Percentiles rank a stretch among this genome's conserved stretches.
These are phyloP conservation scores for Annulohypoxylon moriforme DNA, from an alignment of 495 filamentous ascomycete genomes.

Conservation along the genomic window DNA sequence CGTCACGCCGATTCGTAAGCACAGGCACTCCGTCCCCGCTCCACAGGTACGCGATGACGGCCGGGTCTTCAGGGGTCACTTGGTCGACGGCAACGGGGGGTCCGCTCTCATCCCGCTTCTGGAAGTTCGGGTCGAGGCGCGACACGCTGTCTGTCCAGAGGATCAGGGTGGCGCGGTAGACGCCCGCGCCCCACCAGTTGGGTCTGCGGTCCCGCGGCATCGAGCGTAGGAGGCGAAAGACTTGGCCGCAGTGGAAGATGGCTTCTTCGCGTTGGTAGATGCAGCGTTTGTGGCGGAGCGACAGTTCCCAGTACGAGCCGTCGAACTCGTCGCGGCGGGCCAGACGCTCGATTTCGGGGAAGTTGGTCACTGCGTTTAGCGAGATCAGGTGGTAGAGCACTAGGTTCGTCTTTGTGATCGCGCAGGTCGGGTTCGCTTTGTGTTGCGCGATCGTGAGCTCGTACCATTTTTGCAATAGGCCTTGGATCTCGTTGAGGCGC, in stretches of 20 bases:
- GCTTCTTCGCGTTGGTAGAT: constrained; percentile 66
- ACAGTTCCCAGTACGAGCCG: constrained; percentile 59
- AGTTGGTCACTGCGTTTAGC: constrained; percentile 68
- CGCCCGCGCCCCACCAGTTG: constrained; percentile 64
- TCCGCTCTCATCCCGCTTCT: constrained; percentile 39
- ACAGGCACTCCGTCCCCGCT: constrained; percentile 52
- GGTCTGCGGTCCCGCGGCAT: constrained; percentile 60
- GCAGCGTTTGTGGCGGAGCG: constrained; percentile 61
- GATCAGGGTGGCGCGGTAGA: constrained; percentile 64
- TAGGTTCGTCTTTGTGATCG: constrained; percentile 63
- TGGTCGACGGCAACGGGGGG: constrained; percentile 54
- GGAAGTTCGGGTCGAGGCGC: constrained; percentile 50
- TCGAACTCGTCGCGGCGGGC: constrained; percentile 64
- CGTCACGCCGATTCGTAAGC: constrained; percentile 48
- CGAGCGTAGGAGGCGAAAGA: constrained; percentile 61
- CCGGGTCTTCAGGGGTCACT: constrained; percentile 51
- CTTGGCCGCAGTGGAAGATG: constrained; percentile 70
- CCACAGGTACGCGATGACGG: constrained; percentile 55
- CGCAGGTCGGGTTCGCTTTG: constrained; percentile 51
- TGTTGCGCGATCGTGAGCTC: constrained; percentile 56
- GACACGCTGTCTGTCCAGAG: constrained; percentile 61
- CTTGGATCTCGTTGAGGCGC: constrained; percentile 66
- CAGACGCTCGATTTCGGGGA: constrained; percentile 68
- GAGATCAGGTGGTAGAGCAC: constrained; percentile 72
- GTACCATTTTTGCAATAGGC: constrained; percentile 68